Evolutionary conservation across 2,329 filamentous ascomycete species (phyloP).

Genomic region (Curvularia sp.): DNA sequence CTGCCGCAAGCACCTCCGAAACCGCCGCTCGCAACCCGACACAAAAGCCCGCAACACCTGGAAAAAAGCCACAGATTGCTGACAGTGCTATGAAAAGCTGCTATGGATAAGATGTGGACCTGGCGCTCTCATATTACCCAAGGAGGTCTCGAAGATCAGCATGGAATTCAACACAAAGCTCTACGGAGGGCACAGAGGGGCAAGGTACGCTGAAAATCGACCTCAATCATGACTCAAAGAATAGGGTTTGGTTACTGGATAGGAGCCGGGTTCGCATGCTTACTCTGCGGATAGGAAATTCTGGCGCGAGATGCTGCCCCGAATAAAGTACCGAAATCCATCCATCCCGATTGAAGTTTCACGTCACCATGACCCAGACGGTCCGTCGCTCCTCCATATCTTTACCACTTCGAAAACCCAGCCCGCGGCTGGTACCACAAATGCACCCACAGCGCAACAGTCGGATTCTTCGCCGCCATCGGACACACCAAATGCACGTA

Average conservation of each 20-base stretch:
- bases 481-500: slow-evolving; percentile 29
- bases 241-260: not conserved
- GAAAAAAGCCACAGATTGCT: slow-evolving; percentile 7
- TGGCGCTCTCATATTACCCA: slow-evolving; percentile 81
- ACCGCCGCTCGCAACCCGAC: slow-evolving; percentile 7
- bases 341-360: slow-evolving; percentile 81
- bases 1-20: slow-evolving; percentile 28
- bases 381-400: slow-evolving; percentile 41
- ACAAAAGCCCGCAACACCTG: not conserved
- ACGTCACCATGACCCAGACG: slow-evolving; percentile 61
- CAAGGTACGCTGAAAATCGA: slow-evolving; percentile 62
- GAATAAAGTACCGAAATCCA: slow-evolving; percentile 95
- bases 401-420: slow-evolving; percentile 40
- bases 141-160: slow-evolving; percentile 76
- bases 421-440: slow-evolving; percentile 19
- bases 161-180: slow-evolving; percentile 71
- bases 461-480: slow-evolving; percentile 24
- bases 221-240: not conserved
- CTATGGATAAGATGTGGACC: slow-evolving; percentile 78
- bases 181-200: slow-evolving; percentile 73
- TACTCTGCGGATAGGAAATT: slow-evolving; percentile 70
- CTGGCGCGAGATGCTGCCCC: slow-evolving; percentile 81
- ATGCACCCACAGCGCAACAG: slow-evolving; percentile 27
- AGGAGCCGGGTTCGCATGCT: not conserved
- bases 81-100: slow-evolving; percentile 59